phyloP scores from a whole-genome alignment of 2,329 filamentous ascomycete genomes.

The Aspergillus viridinutans region DNA sequence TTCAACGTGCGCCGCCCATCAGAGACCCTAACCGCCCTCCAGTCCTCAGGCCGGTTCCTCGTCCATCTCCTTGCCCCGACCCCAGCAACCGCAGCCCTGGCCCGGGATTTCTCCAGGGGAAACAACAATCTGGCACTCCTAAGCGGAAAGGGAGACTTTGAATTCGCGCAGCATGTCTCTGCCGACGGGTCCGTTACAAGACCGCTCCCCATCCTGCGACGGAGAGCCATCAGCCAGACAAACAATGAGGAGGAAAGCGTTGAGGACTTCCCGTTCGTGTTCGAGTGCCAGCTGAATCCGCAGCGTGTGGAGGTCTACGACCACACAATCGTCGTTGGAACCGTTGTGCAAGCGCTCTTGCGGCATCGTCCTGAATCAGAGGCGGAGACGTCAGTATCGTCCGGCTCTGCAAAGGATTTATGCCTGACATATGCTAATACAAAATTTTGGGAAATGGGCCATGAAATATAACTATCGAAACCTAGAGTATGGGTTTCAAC shows the following conservation, averaged over 20 bases:
- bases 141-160: constrained; percentile 24
- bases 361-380: constrained; percentile 1
- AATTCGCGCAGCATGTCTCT: constrained; percentile 19
- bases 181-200: background rate
- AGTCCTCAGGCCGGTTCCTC: constrained; percentile 42
- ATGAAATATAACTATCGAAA: constrained; percentile 19
- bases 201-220: constrained; percentile 27
- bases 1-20: constrained; percentile 60
- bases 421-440: constrained; percentile 43
- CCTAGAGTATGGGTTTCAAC: background rate
- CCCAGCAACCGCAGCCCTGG: constrained; percentile 30
- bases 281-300: constrained; percentile 37
- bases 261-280: constrained; percentile 36
- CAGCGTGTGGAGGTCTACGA: constrained; percentile 36
- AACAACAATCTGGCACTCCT: constrained; percentile 33
- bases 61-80: constrained; percentile 48
- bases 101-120: constrained; percentile 38
- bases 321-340: constrained; percentile 39
- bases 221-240: constrained; percentile 3
- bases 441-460: constrained; percentile 41
- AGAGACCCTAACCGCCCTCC: constrained; percentile 52
- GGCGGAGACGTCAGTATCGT: background rate
- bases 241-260: background rate
- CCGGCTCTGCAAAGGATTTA: constrained; percentile 14
- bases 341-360: constrained; percentile 29